phyloP scores from a whole-genome alignment of 2,329 filamentous ascomycete species.

The Trichoderma aggressivum region DNA sequence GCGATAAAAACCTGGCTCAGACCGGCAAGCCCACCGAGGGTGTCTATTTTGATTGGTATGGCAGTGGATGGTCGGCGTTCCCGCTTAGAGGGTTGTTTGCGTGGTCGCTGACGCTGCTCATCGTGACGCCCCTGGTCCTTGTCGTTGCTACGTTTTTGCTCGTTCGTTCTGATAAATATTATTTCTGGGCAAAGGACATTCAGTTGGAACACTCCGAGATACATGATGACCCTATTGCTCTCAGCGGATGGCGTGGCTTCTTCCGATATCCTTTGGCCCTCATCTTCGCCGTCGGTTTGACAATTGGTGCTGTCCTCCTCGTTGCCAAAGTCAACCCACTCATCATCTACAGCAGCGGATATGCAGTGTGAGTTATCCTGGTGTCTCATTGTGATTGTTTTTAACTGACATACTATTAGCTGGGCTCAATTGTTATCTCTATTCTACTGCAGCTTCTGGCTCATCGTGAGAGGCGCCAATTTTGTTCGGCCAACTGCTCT shows the following conservation, averaged over 20 bases:
- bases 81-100: constrained; percentile 81
- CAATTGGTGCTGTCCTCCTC: constrained; percentile 70
- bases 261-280: constrained; percentile 80
- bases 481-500: constrained; percentile 81
- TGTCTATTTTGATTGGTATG: constrained; percentile 95
- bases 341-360: constrained; percentile 86
- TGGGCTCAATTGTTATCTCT: constrained; percentile 79
- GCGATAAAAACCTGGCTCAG: constrained; percentile 57
- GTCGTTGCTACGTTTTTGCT: constrained; percentile 67
- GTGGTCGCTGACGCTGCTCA: constrained; percentile 77
- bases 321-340: constrained; percentile 81
- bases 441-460: constrained; percentile 81
- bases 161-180: constrained; percentile 74
- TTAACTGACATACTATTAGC: constrained; percentile 31
- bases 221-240: constrained; percentile 56
- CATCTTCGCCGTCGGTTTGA: constrained; percentile 61
- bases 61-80: constrained; percentile 73
- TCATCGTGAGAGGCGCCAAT: constrained; percentile 73
- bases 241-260: constrained; percentile 78
- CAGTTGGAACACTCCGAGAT: constrained; percentile 52
- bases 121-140: constrained; percentile 72
- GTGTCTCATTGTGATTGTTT: not conserved
- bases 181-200: constrained; percentile 69
- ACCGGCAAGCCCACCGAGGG: constrained; percentile 65
- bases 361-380: constrained; percentile 57